phyloP scores from a whole-genome alignment of 257 asterid genomes.

The Solanum neorickii region DNA sequence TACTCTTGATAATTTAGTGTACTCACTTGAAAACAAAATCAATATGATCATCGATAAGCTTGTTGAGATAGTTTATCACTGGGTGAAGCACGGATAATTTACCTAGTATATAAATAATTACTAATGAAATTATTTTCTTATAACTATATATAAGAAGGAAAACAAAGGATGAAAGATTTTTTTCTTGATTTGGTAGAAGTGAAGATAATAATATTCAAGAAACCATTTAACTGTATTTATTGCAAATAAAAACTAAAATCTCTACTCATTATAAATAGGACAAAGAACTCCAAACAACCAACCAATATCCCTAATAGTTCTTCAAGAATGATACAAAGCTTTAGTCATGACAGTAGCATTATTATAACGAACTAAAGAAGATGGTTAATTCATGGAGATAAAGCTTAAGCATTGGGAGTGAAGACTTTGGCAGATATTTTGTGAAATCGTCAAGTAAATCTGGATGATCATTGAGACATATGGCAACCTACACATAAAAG shows the following conservation, averaged over 20 bases:
- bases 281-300: not conserved
- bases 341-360: not conserved
- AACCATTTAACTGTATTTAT: not conserved
- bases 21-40: too few relatives aligned
- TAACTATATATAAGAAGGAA: too few relatives aligned
- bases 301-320: not conserved
- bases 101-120: too few relatives aligned
- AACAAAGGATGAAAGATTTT: too few relatives aligned
- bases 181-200: not conserved
- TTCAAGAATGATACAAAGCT: not conserved
- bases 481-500: slow-evolving; percentile 48
- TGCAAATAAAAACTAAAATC: not conserved
- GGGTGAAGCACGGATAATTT: too few relatives aligned
- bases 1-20: too few relatives aligned
- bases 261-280: not conserved
- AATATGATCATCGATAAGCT: too few relatives aligned
- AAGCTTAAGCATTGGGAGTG: slow-evolving; percentile 37
- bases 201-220: not conserved
- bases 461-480: slow-evolving; percentile 61
- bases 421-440: slow-evolving; percentile 67
- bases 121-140: too few relatives aligned
- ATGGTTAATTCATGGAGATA: not conserved
- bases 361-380: not conserved
- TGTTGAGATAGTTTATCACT: too few relatives aligned
- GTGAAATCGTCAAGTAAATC: slow-evolving; percentile 93